Percentiles rank a stretch among this genome's conserved stretches.
These are phyloP conservation scores for Eragrostis nindensis DNA, from an alignment of 176 grass and related monocot genomes.

Conservation along the genomic window DNA sequence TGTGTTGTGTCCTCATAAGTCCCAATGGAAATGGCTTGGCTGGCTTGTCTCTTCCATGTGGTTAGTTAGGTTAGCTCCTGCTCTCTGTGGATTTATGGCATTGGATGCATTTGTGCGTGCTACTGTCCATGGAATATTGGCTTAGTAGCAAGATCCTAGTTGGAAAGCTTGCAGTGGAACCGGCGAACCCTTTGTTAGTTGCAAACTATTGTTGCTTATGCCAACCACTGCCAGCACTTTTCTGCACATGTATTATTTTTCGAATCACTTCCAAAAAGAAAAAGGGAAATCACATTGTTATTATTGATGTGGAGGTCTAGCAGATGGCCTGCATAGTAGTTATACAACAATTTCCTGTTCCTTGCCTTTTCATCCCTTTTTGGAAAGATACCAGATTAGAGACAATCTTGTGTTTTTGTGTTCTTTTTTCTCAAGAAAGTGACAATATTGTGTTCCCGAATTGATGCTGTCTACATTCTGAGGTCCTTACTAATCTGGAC, in stretches of 20 bases:
- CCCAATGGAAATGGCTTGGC: conserved; percentile 3
- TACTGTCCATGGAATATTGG: neutral
- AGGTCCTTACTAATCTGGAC: conserved; percentile 7
- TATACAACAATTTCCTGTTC: neutral
- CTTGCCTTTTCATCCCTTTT: neutral
- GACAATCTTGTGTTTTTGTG: neutral
- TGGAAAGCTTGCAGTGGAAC: conserved; percentile 12
- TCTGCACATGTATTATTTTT: neutral
- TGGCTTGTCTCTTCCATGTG: conserved; percentile 19
- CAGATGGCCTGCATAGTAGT: neutral
- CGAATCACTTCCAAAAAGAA: conserved; percentile 31
- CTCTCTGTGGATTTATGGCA: conserved; percentile 20
- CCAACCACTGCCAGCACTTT: conserved; percentile 1
- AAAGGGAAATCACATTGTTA: neutral
- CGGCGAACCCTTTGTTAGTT: conserved; percentile 17
- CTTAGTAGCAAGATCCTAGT: conserved; percentile 10
- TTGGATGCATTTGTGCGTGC: neutral
- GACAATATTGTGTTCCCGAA: too few species aligned
- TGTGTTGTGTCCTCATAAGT: conserved; percentile 15
- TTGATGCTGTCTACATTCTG: neutral
- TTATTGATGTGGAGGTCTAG: neutral
- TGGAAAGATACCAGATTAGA: neutral
- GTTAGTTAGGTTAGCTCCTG: conserved; percentile 30
- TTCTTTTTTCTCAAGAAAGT: neutral
- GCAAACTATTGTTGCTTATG: neutral